These are phyloP conservation scores for Canna indica DNA, from an alignment of 176 grass and related monocot genomes.

Conservation along the genomic window DNA sequence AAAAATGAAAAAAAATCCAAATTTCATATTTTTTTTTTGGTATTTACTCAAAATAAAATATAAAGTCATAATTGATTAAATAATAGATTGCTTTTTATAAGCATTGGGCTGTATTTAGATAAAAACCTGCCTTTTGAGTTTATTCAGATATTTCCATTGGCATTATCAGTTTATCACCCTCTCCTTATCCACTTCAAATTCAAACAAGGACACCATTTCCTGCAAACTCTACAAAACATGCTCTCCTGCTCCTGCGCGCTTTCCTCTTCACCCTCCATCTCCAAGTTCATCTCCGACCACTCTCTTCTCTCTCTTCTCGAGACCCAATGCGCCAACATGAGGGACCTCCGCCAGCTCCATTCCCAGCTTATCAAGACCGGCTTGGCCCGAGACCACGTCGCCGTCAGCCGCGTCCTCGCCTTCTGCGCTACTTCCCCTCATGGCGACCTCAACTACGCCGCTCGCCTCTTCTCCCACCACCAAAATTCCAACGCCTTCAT, in stretches of 20 bases:
- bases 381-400: constrained; percentile 47
- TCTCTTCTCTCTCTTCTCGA: constrained; percentile 41
- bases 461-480: constrained; percentile 41
- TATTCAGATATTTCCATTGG: too few relatives aligned
- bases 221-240: not conserved
- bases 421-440: constrained; percentile 35
- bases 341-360: constrained; percentile 62
- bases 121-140: too few relatives aligned
- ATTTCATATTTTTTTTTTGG: too few relatives aligned
- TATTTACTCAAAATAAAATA: too few relatives aligned
- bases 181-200: too few relatives aligned
- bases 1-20: too few relatives aligned
- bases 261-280: constrained; percentile 36
- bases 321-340: constrained; percentile 48
- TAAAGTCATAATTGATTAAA: too few relatives aligned
- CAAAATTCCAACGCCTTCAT: constrained; percentile 54
- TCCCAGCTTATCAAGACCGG: constrained; percentile 51
- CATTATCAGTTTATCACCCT: too few relatives aligned
- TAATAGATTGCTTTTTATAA: too few relatives aligned
- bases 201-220: too few relatives aligned
- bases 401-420: constrained; percentile 43
- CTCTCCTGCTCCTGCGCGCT: constrained; percentile 1
- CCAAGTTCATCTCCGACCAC: constrained; percentile 44
- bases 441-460: constrained; percentile 33
- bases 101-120: too few relatives aligned